A percentile compares a stretch with the other conserved stretches of the same genome.
phyloP scores from a whole-genome alignment of 1,284 basidiomycete genomes.

The Agroathelia rolfsii region DNA sequence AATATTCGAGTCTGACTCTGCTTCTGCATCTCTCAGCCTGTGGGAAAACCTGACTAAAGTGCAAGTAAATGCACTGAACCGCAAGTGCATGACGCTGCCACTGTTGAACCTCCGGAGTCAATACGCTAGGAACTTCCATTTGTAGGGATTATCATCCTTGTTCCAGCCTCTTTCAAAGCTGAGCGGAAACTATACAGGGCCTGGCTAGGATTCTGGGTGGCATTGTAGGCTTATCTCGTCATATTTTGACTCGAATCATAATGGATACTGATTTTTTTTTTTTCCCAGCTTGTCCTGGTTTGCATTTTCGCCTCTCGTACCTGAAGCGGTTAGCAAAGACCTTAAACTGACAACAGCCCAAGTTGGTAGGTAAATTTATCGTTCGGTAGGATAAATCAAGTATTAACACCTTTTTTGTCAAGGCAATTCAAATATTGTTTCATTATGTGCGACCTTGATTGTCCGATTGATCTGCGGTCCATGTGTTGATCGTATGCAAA shows the following conservation, averaged over 20 bases:
- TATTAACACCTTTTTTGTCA: not conserved
- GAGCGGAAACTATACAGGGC: constrained; percentile 20
- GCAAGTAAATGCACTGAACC: constrained; percentile 40
- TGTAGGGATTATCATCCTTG: constrained; percentile 19
- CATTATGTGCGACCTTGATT: constrained; percentile 43
- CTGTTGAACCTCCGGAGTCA: constrained; percentile 42
- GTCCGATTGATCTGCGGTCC: constrained; percentile 48
- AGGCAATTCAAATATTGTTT: constrained; percentile 52
- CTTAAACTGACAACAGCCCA: constrained; percentile 38
- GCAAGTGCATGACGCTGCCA: constrained; percentile 46
- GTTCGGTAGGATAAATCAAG: too few relatives aligned
- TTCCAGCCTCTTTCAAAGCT: not conserved
- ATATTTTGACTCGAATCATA: constrained; percentile 9
- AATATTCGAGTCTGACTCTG: too few relatives aligned
- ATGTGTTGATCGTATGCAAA: constrained; percentile 38
- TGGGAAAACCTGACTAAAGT: constrained; percentile 14
- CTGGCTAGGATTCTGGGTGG: constrained; percentile 38
- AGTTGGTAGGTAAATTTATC: constrained; percentile 27
- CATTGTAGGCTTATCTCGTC: constrained; percentile 20
- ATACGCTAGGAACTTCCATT: constrained; percentile 43
- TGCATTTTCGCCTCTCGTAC: constrained; percentile 52
- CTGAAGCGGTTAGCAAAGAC: constrained; percentile 50
- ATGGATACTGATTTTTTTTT: constrained; percentile 16
- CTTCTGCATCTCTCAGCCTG: too few relatives aligned
- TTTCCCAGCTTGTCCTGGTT: constrained; percentile 45